A percentile compares a stretch with the other conserved stretches of the same genome.
These are phyloP conservation scores for Bipolaris sorokiniana DNA, from an alignment of 2,329 filamentous ascomycete species.

Conservation along the genomic window DNA sequence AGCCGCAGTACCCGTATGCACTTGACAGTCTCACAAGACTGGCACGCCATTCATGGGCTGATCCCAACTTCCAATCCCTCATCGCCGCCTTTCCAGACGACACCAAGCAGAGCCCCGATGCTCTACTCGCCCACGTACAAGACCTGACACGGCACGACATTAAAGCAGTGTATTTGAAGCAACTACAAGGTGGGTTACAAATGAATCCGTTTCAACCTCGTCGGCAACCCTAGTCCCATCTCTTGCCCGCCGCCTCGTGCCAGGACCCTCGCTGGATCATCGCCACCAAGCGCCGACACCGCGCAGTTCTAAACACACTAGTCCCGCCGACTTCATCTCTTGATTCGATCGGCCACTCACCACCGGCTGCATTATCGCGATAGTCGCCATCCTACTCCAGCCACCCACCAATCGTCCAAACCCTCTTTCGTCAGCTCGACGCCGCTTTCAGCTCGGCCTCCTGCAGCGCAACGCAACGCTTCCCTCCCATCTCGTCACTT, in stretches of 20 bases:
- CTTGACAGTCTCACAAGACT: constrained; percentile 68
- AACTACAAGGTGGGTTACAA: constrained; percentile 63
- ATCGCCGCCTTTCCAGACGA: constrained; percentile 73
- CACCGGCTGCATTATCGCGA: constrained; percentile 29
- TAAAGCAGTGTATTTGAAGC: constrained; percentile 79
- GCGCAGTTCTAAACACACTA: constrained; percentile 28
- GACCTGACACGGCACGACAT: constrained; percentile 75
- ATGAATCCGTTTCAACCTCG: constrained; percentile 20
- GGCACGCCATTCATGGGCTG: constrained; percentile 71
- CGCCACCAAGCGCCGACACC: constrained; percentile 26
- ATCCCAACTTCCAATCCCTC: constrained; percentile 68
- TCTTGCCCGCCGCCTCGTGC: constrained; percentile 1
- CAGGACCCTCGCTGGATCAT: constrained; percentile 19
- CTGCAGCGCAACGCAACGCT: background rate
- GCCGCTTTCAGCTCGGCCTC: constrained; percentile 8
- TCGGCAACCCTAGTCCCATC: constrained; percentile 9
- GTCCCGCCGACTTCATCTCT: constrained; percentile 21
- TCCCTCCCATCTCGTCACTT: constrained; percentile 7
- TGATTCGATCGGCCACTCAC: constrained; percentile 32
- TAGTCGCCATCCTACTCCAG: constrained; percentile 33
- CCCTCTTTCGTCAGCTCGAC: constrained; percentile 15
- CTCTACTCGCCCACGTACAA: constrained; percentile 69
- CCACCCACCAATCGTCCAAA: constrained; percentile 21
- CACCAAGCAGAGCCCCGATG: constrained; percentile 63
- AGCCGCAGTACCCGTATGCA: constrained; percentile 76